These are phyloP conservation scores for Aureobasidium pullulans DNA, from an alignment of 2,329 filamentous ascomycete genomes.

Conservation along the genomic window DNA sequence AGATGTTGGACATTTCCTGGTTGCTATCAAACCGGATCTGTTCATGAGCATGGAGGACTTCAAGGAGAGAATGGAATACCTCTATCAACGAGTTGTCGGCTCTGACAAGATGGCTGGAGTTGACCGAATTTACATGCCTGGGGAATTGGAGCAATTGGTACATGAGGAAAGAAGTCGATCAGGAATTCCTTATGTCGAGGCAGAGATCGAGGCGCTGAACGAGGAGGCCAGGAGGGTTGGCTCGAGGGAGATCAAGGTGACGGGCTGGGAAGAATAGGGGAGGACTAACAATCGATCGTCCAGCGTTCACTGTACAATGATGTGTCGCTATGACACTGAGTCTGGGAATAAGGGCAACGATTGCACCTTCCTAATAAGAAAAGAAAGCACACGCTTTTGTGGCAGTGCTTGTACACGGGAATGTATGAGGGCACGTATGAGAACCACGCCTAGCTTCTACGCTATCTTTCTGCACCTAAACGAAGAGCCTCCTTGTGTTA, in stretches of 20 bases:
- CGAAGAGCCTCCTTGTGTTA: neutral
- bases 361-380: neutral
- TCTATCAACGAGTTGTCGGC: constrained; percentile 45
- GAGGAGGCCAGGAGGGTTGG: constrained; percentile 41
- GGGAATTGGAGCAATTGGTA: constrained; percentile 48
- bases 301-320: neutral
- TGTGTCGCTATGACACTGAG: neutral
- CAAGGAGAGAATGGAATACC: constrained; percentile 45
- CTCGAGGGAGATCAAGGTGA: constrained; percentile 5
- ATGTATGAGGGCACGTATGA: no score
- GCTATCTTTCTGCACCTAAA: no score
- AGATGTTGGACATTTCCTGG: constrained; percentile 30
- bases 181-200: constrained; percentile 44
- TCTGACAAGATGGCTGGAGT: constrained; percentile 47
- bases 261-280: neutral
- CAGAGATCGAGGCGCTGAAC: constrained; percentile 43
- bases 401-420: neutral
- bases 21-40: constrained; percentile 31
- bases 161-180: constrained; percentile 33
- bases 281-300: neutral
- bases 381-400: neutral
- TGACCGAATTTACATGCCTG: constrained; percentile 51
- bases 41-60: constrained; percentile 29
- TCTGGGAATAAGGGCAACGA: neutral
- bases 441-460: no score